Evolutionary conservation across 768 basidiomycete species (phyloP).

Genomic region (Boletus pseudo-olivaceus): DNA sequence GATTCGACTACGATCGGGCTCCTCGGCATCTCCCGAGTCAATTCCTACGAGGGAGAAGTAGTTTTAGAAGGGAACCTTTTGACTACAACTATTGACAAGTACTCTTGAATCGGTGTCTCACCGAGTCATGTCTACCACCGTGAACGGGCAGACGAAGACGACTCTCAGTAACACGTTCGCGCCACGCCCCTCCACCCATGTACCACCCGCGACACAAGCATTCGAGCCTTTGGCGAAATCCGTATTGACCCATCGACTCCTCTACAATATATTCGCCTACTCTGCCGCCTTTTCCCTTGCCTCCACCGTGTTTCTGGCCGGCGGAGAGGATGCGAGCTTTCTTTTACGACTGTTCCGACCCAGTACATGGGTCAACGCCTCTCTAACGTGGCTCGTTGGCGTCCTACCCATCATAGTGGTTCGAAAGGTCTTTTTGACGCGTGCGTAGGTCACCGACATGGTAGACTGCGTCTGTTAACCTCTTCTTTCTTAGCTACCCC

Average conservation of each 20-base stretch:
- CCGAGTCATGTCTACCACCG: slow-evolving; percentile 2
- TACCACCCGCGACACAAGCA: slow-evolving; percentile 54
- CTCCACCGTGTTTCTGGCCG: slow-evolving; percentile 34
- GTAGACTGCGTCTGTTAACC: neutral
- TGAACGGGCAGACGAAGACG: neutral
- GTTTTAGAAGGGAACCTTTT: neutral
- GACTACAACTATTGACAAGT: neutral
- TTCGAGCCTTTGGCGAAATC: slow-evolving; percentile 67
- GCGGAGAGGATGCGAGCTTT: slow-evolving; percentile 14
- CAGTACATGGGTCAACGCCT: slow-evolving; percentile 40
- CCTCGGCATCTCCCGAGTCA: slow-evolving; percentile 6
- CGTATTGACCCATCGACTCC: slow-evolving; percentile 58
- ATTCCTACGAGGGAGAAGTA: no score
- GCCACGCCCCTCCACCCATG: slow-evolving; percentile 47
- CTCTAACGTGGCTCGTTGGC: slow-evolving; percentile 46
- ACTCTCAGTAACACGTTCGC: slow-evolving; percentile 21
- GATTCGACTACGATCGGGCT: no score
- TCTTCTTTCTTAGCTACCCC: slow-evolving; percentile 39
- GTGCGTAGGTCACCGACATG: slow-evolving; percentile 38
- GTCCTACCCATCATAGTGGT: slow-evolving; percentile 57
- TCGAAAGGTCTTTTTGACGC: slow-evolving; percentile 55
- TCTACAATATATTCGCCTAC: slow-evolving; percentile 49
- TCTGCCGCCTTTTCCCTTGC: slow-evolving; percentile 48
- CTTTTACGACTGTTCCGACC: slow-evolving; percentile 42
- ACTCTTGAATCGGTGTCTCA: neutral